These are phyloP conservation scores for Debaryomyces sp. DNA, from an alignment of 1,139 yeast species.

Conservation along the genomic window DNA sequence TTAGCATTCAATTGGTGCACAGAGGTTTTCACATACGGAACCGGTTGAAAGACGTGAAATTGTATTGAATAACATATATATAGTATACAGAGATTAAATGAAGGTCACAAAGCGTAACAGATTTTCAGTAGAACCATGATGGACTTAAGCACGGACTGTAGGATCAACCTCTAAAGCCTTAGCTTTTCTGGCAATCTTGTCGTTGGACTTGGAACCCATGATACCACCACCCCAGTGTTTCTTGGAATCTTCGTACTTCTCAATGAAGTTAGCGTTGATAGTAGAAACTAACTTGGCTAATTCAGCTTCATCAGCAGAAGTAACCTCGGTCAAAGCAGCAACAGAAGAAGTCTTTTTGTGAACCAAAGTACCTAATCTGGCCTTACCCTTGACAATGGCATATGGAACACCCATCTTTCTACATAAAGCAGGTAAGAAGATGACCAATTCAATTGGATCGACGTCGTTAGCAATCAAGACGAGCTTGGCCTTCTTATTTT, in stretches of 20 bases:
- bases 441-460: slow-evolving; percentile 97
- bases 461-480: slow-evolving; percentile 98
- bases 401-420: slow-evolving; percentile 99
- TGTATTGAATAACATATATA: slow-evolving; percentile 2
- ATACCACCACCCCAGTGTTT: slow-evolving; percentile 99
- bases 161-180: slow-evolving; percentile 36
- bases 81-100: slow-evolving; percentile 4
- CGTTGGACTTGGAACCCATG: slow-evolving; percentile 91
- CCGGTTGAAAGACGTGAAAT: neutral
- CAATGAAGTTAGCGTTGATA: slow-evolving; percentile 87
- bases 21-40: neutral
- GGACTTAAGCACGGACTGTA: slow-evolving; percentile 1
- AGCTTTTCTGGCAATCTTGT: slow-evolving; percentile 56
- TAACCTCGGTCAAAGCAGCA: slow-evolving; percentile 95
- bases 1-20: neutral
- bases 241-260: slow-evolving; percentile 92
- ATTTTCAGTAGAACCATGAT: neutral
- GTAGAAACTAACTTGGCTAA: slow-evolving; percentile 91
- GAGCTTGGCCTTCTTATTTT: slow-evolving; percentile 97
- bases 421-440: slow-evolving; percentile 97
- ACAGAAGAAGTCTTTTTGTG: slow-evolving; percentile 97
- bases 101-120: slow-evolving; percentile 1
- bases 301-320: slow-evolving; percentile 91
- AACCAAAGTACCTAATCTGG: slow-evolving; percentile 95
- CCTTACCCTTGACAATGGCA: slow-evolving; percentile 98